Evolutionary conservation across 176 grass and related monocot genomes (phyloP), one percentile per base, ranked within the genome.

Genomic region (Zea luxurians): DNA sequence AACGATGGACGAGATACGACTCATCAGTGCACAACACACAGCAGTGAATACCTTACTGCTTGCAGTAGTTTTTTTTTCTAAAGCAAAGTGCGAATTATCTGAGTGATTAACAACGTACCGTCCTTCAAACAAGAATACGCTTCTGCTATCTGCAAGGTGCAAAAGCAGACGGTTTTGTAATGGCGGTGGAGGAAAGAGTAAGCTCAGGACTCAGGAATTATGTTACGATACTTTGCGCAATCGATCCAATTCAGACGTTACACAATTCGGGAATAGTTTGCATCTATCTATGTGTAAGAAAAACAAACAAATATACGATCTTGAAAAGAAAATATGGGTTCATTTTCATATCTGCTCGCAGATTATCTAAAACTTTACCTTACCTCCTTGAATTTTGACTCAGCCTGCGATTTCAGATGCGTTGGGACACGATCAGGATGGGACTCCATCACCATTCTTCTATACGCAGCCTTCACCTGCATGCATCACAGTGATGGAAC

Each of bases 41-140:
- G 17, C 20, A 79, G 5, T n/a, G 37, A 10, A 37, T 3, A 20
- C 3, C 47, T 20, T 27, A 27, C 27, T 27, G 27, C 27, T 27
- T 27, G 27, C 27, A 27, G 27, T 27, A 27, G 27, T 27, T 27
- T 1, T 27, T 27, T 40, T 40, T 40, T 40, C 3, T 1, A 2
- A 40, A 40, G 38, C 38, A 40, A 40, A 40, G 47, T 66, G 74
- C 2, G n/a, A 5, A 37, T 5, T 47, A 72, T 66, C 1, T 66
- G 37, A 43, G 64, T 49, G 61, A 73, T 8, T 4, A 59, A 65
- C n/a, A 66, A 2, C 84, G 61, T 92, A 96, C 89, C 78, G 83
- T 87, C 78, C 81, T 92, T 85, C 47, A 96, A 70, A 78, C 83
- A 97, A 80, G 93, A 97, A 84, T 93, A 97, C 64, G 93, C 93